These are phyloP conservation scores for Apiospora koreana DNA, from an alignment of 2,329 filamentous ascomycete species.

Conservation along the genomic window DNA sequence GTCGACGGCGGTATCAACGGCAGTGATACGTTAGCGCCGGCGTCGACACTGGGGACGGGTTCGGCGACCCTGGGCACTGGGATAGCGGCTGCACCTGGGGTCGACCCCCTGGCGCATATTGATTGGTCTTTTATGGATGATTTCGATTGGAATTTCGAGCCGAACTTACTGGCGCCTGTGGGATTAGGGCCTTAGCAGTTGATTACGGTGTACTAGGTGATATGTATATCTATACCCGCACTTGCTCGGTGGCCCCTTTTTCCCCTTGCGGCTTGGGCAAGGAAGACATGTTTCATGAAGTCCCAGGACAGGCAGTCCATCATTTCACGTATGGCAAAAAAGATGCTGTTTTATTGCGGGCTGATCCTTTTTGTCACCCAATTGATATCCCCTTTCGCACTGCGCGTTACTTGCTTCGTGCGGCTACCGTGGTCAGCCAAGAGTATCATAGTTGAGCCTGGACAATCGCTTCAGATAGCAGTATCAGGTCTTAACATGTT, in stretches of 20 bases:
- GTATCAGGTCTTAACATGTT: too few relatives aligned
- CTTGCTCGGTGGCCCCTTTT: not conserved
- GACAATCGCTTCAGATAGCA: too few relatives aligned
- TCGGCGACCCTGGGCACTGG: not conserved
- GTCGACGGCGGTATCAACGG: not conserved
- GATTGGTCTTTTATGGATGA: slow-evolving; percentile 37
- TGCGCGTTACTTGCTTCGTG: too few relatives aligned
- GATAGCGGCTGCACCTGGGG: not conserved
- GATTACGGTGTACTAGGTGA: not conserved
- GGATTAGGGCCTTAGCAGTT: not conserved
- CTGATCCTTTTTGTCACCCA: not conserved
- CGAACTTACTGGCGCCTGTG: slow-evolving; percentile 18
- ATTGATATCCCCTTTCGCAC: not conserved
- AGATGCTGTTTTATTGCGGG: not conserved
- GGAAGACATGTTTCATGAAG: not conserved
- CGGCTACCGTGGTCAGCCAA: too few relatives aligned
- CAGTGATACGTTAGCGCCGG: slow-evolving; percentile 1
- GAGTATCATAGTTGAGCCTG: too few relatives aligned
- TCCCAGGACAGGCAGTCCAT: not conserved
- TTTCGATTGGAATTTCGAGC: slow-evolving; percentile 32
- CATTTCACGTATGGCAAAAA: not conserved
- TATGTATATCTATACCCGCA: not conserved
- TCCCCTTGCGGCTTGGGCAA: not conserved
- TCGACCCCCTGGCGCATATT: slow-evolving; percentile 26
- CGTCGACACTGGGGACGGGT: not conserved